Conservation (phyloP, 306 rosid species). For the Phaseolus lunatus region DNA sequence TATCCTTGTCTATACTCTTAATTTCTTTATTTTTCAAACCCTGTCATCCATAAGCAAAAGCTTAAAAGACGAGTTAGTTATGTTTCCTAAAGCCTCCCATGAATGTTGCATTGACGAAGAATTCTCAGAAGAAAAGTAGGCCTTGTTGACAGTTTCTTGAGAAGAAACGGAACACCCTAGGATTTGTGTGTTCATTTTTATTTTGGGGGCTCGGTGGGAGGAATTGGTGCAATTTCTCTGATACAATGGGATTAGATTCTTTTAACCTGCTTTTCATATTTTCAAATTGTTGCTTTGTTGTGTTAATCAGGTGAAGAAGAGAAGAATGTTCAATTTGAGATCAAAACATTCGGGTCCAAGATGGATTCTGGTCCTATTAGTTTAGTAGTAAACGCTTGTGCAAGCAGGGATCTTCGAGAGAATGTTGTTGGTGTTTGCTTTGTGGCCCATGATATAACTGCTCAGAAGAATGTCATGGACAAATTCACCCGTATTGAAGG, state of each 20-base stretch:
- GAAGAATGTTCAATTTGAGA: constrained; percentile 88
- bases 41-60: constrained; percentile 25
- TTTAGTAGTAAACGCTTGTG: constrained; percentile 93
- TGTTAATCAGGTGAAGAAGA: constrained; percentile 84
- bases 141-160: constrained; percentile 13
- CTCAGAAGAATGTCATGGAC: constrained; percentile 93
- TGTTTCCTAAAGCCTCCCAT: constrained; percentile 21
- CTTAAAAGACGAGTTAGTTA: background rate
- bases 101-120: constrained; percentile 29
- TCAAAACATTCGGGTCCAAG: constrained; percentile 74
- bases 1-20: background rate
- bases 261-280: background rate
- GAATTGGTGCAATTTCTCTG: constrained; percentile 13
- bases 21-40: constrained; percentile 24
- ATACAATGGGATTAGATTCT: constrained; percentile 9
- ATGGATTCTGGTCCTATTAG: constrained; percentile 76
- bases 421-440: constrained; percentile 94
- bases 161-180: constrained; percentile 37
- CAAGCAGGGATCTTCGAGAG: constrained; percentile 81
- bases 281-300: constrained; percentile 36
- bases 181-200: constrained; percentile 10
- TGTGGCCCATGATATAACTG: constrained; percentile 97
- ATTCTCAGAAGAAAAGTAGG: constrained; percentile 17
- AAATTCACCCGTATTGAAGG: constrained; percentile 96
- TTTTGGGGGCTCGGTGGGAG: constrained; percentile 20